A percentile compares a stretch with the other conserved stretches of the same genome.
Evolutionary conservation across 1,284 basidiomycete species (phyloP).

Genomic region (Moesziomyces sp.): DNA sequence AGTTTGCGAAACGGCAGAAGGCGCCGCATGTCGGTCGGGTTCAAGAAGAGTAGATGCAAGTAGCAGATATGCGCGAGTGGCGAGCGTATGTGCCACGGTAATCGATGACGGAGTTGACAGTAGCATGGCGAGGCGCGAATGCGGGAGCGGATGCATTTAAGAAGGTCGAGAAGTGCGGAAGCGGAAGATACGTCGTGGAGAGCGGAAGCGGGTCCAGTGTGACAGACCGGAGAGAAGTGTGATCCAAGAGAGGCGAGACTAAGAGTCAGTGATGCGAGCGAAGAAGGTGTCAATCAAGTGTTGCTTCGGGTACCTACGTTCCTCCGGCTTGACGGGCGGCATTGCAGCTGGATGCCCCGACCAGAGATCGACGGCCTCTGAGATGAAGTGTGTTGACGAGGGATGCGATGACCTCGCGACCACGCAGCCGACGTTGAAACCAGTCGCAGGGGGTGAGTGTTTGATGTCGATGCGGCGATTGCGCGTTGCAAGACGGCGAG

Average conservation of each 20-base stretch:
- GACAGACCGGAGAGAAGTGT: background rate
- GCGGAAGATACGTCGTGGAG: background rate
- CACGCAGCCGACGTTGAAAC: too few relatives aligned
- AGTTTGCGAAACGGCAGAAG: background rate
- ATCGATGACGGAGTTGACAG: background rate
- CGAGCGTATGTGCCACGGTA: background rate
- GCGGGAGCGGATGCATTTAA: background rate
- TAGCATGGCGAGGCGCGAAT: background rate
- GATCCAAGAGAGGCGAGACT: too few relatives aligned
- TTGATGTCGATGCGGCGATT: too few relatives aligned
- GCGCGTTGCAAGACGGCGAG: background rate
- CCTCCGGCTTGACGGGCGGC: conserved; percentile 21
- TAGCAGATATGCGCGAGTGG: background rate
- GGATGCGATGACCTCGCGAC: too few relatives aligned
- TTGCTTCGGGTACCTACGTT: conserved; percentile 14
- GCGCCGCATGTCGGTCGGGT: too few relatives aligned
- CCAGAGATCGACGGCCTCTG: background rate
- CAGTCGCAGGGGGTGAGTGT: too few relatives aligned
- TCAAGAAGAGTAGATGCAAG: too few relatives aligned
- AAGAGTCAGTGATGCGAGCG: too few relatives aligned
- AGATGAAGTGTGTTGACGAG: too few relatives aligned
- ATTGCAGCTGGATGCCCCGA: background rate
- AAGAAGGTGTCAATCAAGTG: too few relatives aligned
- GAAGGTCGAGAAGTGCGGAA: background rate
- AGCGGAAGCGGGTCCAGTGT: conserved; percentile 1